Conservation (phyloP, 345 rosid genomes). For the Passiflora organensis region DNA sequence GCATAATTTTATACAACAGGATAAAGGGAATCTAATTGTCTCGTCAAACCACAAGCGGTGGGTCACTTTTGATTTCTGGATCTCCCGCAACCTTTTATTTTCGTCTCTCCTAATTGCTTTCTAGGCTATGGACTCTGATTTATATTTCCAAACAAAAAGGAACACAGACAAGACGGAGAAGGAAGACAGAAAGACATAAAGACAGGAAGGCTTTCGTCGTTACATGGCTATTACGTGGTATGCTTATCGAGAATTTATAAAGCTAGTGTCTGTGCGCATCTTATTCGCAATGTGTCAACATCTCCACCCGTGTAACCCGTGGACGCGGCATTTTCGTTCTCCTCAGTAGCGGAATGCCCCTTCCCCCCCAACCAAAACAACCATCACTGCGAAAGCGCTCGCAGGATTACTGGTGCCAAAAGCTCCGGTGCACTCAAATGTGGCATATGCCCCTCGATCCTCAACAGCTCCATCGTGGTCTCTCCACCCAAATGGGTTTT, state of each 20-base stretch:
- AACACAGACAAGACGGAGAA: not conserved
- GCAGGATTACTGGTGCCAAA: constrained; percentile 57
- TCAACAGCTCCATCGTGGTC: constrained; percentile 52
- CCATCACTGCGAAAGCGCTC: constrained; percentile 55
- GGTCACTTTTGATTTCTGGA: too few species aligned
- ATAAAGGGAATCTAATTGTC: too few species aligned
- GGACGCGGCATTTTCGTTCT: not conserved
- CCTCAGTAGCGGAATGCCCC: not conserved
- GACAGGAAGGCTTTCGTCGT: constrained; percentile 5
- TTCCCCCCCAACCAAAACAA: too few species aligned
- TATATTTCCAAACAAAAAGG: too few species aligned
- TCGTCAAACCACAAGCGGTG: too few species aligned
- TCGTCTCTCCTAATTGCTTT: too few species aligned
- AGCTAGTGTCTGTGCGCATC: constrained; percentile 28
- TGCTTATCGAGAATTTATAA: constrained; percentile 24
- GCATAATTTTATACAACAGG: too few species aligned
- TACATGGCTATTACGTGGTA: constrained; percentile 37
- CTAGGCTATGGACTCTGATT: too few species aligned
- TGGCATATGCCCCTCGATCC: constrained; percentile 81
- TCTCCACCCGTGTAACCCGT: constrained; percentile 3
- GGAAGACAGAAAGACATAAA: too few species aligned
- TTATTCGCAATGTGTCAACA: constrained; percentile 31
- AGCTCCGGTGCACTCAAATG: constrained; percentile 70
- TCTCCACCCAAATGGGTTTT: constrained; percentile 59
- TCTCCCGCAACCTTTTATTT: too few species aligned